Percentiles rank a stretch among this genome's conserved stretches.
Conservation (phyloP, 192 early-diverging fungal species). For the Coemansia sp. region DNA sequence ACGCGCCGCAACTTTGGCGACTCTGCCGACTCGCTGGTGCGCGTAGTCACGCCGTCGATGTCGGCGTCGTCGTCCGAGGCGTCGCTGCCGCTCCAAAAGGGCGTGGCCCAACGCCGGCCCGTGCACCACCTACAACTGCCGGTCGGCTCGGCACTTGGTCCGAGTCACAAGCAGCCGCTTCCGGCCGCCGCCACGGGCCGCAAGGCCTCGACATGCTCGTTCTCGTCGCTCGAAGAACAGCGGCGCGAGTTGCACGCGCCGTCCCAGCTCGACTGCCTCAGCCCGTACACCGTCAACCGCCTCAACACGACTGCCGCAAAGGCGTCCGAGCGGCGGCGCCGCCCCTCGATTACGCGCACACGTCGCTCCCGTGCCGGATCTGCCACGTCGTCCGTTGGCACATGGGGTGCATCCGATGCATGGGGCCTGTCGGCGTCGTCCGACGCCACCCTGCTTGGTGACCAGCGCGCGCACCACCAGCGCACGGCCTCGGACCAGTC, state of each 20-base stretch:
- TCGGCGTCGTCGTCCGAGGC: constrained; percentile 48
- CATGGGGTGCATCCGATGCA: too few relatives aligned
- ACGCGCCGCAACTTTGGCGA: constrained; percentile 22
- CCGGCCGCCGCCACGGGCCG: constrained; percentile 5
- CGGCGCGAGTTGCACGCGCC: constrained; percentile 14
- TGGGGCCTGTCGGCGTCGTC: constrained; percentile 29
- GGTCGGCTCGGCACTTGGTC: constrained; percentile 6
- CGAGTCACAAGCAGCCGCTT: constrained; percentile 1
- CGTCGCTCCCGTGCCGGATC: constrained; percentile 30
- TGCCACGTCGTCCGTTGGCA: constrained; percentile 10
- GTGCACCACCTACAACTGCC: constrained; percentile 15
- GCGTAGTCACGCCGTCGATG: constrained; percentile 40
- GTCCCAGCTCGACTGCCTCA: constrained; percentile 26
- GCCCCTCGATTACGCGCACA: constrained; percentile 21
- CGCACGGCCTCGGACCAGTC: constrained; percentile 35
- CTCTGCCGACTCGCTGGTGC: constrained; percentile 43
- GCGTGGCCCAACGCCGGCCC: constrained; percentile 1
- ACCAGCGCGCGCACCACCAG: constrained; percentile 8
- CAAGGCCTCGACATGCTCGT: constrained; percentile 25
- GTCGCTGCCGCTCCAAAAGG: constrained; percentile 34
- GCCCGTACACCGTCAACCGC: constrained; percentile 39
- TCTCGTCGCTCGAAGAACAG: constrained; percentile 35
- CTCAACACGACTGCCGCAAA: constrained; percentile 36
- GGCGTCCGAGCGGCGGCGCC: constrained; percentile 43
- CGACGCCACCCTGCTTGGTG: constrained; percentile 21